Conservation (phyloP, 257 asterid species). For the Fraxinus anomala region DNA sequence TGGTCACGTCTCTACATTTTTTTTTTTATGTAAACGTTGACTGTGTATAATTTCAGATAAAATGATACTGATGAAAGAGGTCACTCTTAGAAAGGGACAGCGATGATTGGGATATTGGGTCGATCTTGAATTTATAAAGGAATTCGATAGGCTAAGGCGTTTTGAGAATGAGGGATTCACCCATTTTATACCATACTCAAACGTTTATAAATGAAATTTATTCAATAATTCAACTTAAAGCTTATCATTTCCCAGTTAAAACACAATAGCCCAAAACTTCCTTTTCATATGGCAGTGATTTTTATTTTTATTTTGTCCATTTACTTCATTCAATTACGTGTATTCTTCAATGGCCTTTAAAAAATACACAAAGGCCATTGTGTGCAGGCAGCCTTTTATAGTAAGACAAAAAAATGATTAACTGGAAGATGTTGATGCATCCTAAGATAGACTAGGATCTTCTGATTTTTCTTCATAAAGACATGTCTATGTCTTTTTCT, state of each 20-base stretch:
- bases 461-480: background rate
- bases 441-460: background rate
- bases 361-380: background rate
- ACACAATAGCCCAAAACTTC: background rate
- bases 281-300: background rate
- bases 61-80: background rate
- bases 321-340: background rate
- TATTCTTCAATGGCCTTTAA: background rate
- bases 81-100: background rate
- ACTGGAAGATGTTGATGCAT: background rate
- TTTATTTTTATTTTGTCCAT: background rate
- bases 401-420: background rate
- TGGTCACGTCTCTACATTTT: background rate
- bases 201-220: no score
- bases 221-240: background rate
- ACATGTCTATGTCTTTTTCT: background rate
- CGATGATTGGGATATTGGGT: background rate
- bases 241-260: background rate
- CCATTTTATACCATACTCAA: background rate
- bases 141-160: background rate
- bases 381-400: slow-evolving; percentile 1
- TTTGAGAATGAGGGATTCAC: background rate
- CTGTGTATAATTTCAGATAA: background rate
- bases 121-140: no score
- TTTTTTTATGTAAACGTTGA: no score